These are phyloP conservation scores for Aspergillus sp. DNA, from an alignment of 2,329 filamentous ascomycete species.

Conservation along the genomic window DNA sequence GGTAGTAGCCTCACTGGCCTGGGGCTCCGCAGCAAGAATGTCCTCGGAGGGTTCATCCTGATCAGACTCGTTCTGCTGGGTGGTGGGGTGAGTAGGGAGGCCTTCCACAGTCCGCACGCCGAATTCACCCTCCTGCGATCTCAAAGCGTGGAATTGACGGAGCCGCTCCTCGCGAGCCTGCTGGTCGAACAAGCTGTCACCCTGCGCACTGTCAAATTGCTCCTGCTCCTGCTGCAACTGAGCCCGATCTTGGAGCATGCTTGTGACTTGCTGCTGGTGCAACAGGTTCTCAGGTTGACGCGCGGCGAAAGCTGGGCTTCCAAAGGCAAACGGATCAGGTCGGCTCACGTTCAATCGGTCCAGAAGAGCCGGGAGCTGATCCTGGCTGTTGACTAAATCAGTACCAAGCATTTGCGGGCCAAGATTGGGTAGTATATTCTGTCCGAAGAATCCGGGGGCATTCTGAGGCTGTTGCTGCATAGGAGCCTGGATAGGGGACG, in stretches of 20 bases:
- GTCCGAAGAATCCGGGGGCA: slow-evolving; percentile 63
- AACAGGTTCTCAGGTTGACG: slow-evolving; percentile 40
- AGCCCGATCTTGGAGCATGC: slow-evolving; percentile 56
- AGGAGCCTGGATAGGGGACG: slow-evolving; percentile 52
- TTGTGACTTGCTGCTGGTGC: slow-evolving; percentile 52
- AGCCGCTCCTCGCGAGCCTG: slow-evolving; percentile 60
- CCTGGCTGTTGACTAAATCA: slow-evolving; percentile 55
- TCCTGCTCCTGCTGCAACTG: slow-evolving; percentile 57
- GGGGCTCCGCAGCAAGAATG: slow-evolving; percentile 12
- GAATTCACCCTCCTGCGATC: slow-evolving; percentile 60
- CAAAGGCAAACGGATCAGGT: slow-evolving; percentile 44
- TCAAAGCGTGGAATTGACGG: slow-evolving; percentile 73
- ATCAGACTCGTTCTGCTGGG: slow-evolving; percentile 23
- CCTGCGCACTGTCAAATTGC: slow-evolving; percentile 42
- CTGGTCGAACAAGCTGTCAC: slow-evolving; percentile 43
- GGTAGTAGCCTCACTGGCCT: slow-evolving; percentile 11
- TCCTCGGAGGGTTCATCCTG: slow-evolving; percentile 10
- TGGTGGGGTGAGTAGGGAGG: slow-evolving; percentile 34
- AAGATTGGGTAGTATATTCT: slow-evolving; percentile 34
- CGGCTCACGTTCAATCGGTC: slow-evolving; percentile 58
- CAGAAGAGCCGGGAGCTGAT: slow-evolving; percentile 61
- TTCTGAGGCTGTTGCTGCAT: slow-evolving; percentile 51
- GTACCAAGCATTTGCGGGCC: slow-evolving; percentile 39
- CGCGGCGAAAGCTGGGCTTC: slow-evolving; percentile 40
- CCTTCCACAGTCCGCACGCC: slow-evolving; percentile 33